Evolutionary conservation across 176 grass and related monocot species (phyloP), one percentile per base, ranked within the genome.

Genomic region (Poa annua): DNA sequence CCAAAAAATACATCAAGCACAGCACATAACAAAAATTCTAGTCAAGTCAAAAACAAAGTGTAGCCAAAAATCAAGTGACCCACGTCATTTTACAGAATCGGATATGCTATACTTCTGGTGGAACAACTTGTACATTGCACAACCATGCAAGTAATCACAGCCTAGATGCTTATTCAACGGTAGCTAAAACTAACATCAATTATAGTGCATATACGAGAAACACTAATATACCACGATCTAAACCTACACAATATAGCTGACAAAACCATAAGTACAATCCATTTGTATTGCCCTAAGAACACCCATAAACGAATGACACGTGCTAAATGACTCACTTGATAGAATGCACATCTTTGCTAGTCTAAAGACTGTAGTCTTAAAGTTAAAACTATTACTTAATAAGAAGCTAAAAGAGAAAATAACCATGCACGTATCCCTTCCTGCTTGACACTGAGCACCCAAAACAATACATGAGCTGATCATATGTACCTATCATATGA

Each of bases 1-100:
- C 29, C 29, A 29, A 29, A 29, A 29, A 50, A 42, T 81, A 66
- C 87, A 51, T 60, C n/a, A 22, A 75, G 5, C 21, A 68, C 12
- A 68, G 4, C 0, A 38, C 20, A 59, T 66, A 48, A 4, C 7
- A 50, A 59, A 32, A 42, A 61, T 71, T 42, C 19, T 13, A 36
- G 64, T 62, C 6, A 29, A 21, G 15, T 50, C 1, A 66, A 1
- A 84, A 20, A 44, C 5, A 51, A 11, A 64, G 12, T 53, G 81
- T 53, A 15, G 9, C 41, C n/a, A 83, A 19, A 33, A 61, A 50
- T 35, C 20, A 39, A 50, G 26, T 6, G 52, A 71, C 42, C 7
- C 22, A 42, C 78, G 32, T 9, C 42, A 77, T 41, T 70, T 19
- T 62, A 39, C 29, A 83, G 20, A 4, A 78, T 47, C 41, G 8